Evolutionary conservation across 345 rosid genomes (phyloP).

Genomic region (Citrus sp.): DNA sequence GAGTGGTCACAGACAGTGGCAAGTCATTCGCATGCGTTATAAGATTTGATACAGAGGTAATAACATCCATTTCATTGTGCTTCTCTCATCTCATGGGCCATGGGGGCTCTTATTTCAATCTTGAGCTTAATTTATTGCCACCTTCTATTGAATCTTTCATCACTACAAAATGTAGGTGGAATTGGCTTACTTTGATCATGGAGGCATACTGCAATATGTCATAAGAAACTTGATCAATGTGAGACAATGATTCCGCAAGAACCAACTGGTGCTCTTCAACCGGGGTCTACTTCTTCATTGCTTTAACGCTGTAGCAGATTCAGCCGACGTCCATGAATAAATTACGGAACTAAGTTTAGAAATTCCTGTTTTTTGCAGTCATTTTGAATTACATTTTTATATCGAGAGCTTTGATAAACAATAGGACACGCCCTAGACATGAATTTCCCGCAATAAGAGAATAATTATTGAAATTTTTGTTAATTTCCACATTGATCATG

Average conservation of each 20-base stretch:
- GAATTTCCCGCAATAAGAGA: not conserved
- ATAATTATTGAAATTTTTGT: not conserved
- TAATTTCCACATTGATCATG: not conserved
- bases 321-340: not conserved
- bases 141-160: not conserved
- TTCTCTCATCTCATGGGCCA: not conserved
- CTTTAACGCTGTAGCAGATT: not conserved
- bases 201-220: conserved; percentile 61
- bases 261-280: not conserved
- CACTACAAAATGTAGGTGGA: conserved; percentile 35
- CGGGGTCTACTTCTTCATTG: not conserved
- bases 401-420: not conserved
- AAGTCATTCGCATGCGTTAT: conserved; percentile 66
- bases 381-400: not conserved
- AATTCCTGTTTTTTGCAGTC: not conserved
- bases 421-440: not conserved
- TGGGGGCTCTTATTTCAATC: not conserved
- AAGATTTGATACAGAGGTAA: conserved; percentile 89
- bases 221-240: conserved; percentile 51
- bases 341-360: not conserved
- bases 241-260: conserved; percentile 19
- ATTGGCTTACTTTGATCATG: conserved; percentile 57
- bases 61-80: not conserved
- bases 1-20: conserved; percentile 59
- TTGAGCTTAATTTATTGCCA: not conserved